phyloP scores from a whole-genome alignment of 768 basidiomycete species.

The Pilatotrama ljubarskyi region DNA sequence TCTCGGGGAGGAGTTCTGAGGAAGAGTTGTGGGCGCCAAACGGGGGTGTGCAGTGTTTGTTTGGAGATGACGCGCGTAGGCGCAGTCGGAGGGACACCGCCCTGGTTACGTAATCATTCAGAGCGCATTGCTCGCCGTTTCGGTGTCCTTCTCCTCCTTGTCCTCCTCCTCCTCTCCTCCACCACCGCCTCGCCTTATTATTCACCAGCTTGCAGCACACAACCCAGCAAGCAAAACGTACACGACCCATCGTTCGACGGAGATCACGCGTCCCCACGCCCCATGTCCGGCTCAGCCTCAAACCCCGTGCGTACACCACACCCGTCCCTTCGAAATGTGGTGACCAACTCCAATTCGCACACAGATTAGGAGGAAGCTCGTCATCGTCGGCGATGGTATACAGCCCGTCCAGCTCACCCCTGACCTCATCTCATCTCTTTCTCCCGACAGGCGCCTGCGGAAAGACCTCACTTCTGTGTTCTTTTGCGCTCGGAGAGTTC shows the following conservation, averaged over 20 bases:
- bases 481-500: constrained; percentile 92
- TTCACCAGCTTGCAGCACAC: neutral
- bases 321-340: neutral
- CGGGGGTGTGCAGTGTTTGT: no score
- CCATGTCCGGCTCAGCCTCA: constrained; percentile 47
- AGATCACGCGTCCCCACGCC: neutral
- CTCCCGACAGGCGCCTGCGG: constrained; percentile 79
- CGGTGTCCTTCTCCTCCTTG: constrained; percentile 12
- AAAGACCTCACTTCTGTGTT: constrained; percentile 89
- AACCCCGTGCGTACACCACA: constrained; percentile 51
- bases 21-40: neutral
- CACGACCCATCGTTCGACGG: constrained; percentile 1
- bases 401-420: constrained; percentile 7
- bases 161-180: neutral
- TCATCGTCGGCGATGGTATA: constrained; percentile 95
- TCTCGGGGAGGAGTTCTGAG: neutral
- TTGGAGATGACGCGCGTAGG: constrained; percentile 13
- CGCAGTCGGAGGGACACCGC: constrained; percentile 17
- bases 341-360: neutral
- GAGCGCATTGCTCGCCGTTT: constrained; percentile 11
- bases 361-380: constrained; percentile 91
- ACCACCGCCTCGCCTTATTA: neutral
- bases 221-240: neutral
- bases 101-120: constrained; percentile 19
- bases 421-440: constrained; percentile 14